Percentiles rank a stretch among this genome's conserved stretches.
These are phyloP conservation scores for Corymbia calophylla DNA, from an alignment of 441 rosid genomes.

Conservation along the genomic window DNA sequence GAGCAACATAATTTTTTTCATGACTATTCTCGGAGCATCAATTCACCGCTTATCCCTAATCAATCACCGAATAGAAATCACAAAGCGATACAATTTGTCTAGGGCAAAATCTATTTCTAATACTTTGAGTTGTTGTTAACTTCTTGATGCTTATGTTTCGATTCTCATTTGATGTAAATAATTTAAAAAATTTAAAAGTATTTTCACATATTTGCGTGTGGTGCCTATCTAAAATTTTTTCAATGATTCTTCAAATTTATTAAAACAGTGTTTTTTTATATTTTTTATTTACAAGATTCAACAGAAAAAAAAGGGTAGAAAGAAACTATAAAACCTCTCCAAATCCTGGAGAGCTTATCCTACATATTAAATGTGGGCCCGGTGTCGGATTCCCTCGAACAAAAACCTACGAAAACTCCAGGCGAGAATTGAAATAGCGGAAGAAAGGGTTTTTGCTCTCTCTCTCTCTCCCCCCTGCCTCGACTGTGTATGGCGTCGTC, in stretches of 20 bases:
- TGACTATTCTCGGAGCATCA: background rate
- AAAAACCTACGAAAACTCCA: slow-evolving; percentile 16
- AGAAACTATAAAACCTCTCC: background rate
- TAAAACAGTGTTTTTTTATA: background rate
- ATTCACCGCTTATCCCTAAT: background rate
- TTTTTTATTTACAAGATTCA: background rate
- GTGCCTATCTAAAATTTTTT: background rate
- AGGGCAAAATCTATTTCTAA: fast-evolving
- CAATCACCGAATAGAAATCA: background rate
- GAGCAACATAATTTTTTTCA: background rate
- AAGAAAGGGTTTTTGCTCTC: background rate
- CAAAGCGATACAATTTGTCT: background rate
- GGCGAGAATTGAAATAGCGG: slow-evolving; percentile 34
- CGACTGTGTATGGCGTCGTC: background rate
- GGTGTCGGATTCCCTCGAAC: background rate
- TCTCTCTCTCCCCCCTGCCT: background rate
- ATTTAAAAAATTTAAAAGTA: background rate
- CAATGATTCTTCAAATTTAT: background rate
- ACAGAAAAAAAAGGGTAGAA: background rate
- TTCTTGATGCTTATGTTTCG: background rate
- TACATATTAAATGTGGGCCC: background rate
- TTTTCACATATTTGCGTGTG: background rate
- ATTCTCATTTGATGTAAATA: background rate
- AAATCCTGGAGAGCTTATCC: background rate
- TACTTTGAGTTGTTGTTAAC: background rate